phyloP scores from a whole-genome alignment of 2,329 filamentous ascomycete genomes.

The Pyricularia pennisetigena region DNA sequence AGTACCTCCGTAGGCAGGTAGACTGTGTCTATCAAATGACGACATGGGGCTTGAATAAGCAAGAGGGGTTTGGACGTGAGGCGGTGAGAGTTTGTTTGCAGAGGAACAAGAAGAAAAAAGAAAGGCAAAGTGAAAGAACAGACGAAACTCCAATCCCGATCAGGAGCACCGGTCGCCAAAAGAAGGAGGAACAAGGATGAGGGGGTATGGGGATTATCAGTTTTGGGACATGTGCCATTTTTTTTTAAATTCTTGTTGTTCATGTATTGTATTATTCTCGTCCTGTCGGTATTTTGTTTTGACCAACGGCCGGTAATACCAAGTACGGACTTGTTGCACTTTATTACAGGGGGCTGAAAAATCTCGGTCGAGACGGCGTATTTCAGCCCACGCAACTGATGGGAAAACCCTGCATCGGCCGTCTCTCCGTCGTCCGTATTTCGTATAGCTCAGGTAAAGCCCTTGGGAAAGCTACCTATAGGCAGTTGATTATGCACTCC shows the following conservation, averaged over 20 bases:
- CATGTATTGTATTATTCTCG: no score
- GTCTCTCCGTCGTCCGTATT: not conserved
- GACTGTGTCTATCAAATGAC: not conserved
- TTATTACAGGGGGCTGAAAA: no score
- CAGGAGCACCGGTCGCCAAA: not conserved
- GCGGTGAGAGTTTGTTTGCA: not conserved
- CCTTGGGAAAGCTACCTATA: no score
- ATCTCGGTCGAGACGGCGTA: not conserved
- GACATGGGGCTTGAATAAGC: not conserved
- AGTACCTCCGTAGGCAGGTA: not conserved
- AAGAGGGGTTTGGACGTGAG: not conserved
- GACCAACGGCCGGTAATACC: no score
- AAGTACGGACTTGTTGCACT: no score
- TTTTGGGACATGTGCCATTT: no score
- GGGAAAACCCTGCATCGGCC: no score
- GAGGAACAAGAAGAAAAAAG: not conserved
- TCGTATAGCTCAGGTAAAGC: not conserved
- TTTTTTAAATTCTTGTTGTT: no score
- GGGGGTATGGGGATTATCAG: not conserved
- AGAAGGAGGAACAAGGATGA: not conserved
- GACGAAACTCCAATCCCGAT: not conserved
- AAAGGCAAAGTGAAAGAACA: not conserved
- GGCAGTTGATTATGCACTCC: not conserved
- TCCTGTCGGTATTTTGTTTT: no score
- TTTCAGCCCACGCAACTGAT: not conserved